These are phyloP conservation scores for Ceratocystis diversiconidia DNA, from an alignment of 2,329 filamentous ascomycete species.

Conservation along the genomic window DNA sequence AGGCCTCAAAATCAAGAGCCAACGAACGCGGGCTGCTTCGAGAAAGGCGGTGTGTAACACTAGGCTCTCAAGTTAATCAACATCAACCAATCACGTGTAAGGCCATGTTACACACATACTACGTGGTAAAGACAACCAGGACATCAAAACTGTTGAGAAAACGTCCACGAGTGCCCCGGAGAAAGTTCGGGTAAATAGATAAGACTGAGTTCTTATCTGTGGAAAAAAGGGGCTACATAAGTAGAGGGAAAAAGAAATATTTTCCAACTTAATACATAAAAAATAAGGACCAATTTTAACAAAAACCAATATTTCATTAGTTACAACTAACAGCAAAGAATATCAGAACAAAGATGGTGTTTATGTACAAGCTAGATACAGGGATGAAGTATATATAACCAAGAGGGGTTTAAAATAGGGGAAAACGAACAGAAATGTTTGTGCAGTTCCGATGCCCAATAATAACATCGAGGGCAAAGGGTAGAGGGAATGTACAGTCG, in stretches of 20 bases:
- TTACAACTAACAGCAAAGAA: neutral
- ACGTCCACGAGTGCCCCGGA: too few species aligned
- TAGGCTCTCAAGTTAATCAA: neutral
- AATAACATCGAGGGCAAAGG: neutral
- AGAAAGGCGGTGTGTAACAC: neutral
- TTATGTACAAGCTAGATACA: slow-evolving; percentile 7
- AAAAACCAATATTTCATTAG: neutral
- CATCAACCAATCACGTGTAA: neutral
- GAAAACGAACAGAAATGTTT: neutral
- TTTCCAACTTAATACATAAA: too few species aligned
- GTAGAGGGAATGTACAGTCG: neutral
- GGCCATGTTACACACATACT: neutral
- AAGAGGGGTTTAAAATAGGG: neutral
- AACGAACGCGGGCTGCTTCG: neutral
- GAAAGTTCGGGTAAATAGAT: too few species aligned
- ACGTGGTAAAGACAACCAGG: neutral
- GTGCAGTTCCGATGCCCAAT: neutral
- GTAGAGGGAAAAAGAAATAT: too few species aligned
- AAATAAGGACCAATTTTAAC: too few species aligned
- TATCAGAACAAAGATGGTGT: neutral
- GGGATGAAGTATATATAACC: neutral
- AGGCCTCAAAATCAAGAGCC: too few species aligned
- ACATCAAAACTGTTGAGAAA: too few species aligned
- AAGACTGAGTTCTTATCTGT: too few species aligned
- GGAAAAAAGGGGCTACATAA: too few species aligned